Conservation (phyloP, 495 filamentous ascomycete species). For the Symbiotaphrina buchneri region DNA sequence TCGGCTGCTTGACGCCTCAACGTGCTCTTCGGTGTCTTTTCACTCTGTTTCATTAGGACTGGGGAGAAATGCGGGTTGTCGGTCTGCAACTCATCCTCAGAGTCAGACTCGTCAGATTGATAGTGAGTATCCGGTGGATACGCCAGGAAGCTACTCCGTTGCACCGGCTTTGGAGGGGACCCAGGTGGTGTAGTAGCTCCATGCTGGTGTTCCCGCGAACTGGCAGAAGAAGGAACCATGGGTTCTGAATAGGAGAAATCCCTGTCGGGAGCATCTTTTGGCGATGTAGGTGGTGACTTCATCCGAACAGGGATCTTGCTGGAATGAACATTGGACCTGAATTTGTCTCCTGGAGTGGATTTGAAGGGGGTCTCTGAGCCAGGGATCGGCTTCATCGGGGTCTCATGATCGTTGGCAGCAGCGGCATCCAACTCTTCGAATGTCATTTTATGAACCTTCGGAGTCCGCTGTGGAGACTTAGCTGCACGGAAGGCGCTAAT, state of each 20-base stretch:
- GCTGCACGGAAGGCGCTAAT: constrained; percentile 2
- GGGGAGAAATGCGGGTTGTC: constrained; percentile 9
- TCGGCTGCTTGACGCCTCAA: neutral
- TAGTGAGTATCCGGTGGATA: constrained; percentile 1
- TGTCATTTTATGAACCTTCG: constrained; percentile 3
- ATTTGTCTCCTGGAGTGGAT: too few species aligned
- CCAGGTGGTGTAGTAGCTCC: constrained; percentile 6
- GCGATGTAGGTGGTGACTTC: constrained; percentile 1
- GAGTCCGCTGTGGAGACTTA: constrained; percentile 3
- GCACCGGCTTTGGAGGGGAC: constrained; percentile 6
- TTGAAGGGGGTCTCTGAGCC: neutral
- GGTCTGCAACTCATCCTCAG: constrained; percentile 29
- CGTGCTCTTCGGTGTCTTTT: constrained; percentile 1
- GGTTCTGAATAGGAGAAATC: too few species aligned
- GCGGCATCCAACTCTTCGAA: constrained; percentile 1
- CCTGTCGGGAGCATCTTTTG: too few species aligned
- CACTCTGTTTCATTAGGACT: neutral
- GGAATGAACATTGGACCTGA: too few species aligned
- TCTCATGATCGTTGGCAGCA: constrained; percentile 1
- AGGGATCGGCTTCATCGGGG: constrained; percentile 1
- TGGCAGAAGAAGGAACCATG: too few species aligned
- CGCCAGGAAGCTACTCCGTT: neutral
- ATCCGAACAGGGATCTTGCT: neutral
- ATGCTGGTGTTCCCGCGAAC: too few species aligned
- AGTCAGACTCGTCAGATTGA: constrained; percentile 20